These are phyloP conservation scores for Oryza meyeriana DNA, from an alignment of 176 grass and related monocot genomes.

Conservation along the genomic window DNA sequence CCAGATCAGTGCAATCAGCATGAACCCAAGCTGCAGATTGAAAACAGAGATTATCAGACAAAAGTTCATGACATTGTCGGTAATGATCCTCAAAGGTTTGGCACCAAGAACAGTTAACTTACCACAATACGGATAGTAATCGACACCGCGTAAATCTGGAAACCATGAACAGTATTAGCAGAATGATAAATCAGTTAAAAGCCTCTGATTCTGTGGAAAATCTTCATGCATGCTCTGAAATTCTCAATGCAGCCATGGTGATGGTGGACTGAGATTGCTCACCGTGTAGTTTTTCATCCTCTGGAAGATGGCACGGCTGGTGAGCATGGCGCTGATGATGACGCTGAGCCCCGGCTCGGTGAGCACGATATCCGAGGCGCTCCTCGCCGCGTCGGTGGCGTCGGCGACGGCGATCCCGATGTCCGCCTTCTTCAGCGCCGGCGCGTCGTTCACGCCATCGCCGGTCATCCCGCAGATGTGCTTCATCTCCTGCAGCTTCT, in stretches of 20 bases:
- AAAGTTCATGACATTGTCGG: neutral
- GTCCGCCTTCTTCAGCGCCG: conserved; percentile 93
- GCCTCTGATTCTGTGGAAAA: neutral
- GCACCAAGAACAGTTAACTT: conserved; percentile 20
- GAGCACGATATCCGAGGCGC: conserved; percentile 94
- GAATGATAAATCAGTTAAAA: neutral
- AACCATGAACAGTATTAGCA: neutral
- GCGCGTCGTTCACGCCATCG: conserved; percentile 93
- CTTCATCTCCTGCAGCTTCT: conserved; percentile 86
- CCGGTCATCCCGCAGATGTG: conserved; percentile 99
- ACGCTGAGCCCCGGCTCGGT: conserved; percentile 92
- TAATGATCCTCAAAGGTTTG: neutral
- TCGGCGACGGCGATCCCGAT: conserved; percentile 96
- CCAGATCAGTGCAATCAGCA: conserved; percentile 95
- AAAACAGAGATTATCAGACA: neutral
- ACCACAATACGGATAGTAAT: conserved; percentile 99
- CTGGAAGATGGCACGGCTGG: conserved; percentile 93
- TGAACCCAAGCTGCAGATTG: conserved; percentile 77
- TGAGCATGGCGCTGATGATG: conserved; percentile 97
- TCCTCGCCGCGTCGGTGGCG: conserved; percentile 86
- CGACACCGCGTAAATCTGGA: conserved; percentile 91
- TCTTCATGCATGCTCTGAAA: neutral
- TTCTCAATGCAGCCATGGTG: neutral
- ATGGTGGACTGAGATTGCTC: neutral
- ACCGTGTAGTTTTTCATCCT: conserved; percentile 99